Base-by-base conservation (phyloP, 495 filamentous ascomycete species). In the Neurospora tetrasperma region DNA sequence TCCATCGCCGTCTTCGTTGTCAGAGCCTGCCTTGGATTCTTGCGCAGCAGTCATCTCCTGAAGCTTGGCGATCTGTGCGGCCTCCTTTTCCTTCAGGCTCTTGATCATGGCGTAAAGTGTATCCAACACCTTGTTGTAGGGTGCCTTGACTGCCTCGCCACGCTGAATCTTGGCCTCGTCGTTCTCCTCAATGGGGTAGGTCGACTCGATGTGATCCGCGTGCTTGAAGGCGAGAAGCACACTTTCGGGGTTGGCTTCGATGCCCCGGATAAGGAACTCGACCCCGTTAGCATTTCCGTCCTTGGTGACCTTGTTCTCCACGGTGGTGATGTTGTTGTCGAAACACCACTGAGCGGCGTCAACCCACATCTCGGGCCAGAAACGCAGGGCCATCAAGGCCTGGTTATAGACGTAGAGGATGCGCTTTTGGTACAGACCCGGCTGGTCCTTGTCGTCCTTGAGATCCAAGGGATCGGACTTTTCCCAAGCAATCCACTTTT, bases 331-430 rank as follows among this genome's bases (percentile, higher is more conserved):
- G 70, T 88, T 88, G 78, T 97, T 94, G 69, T 89, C 84, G 78
- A 94, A 92, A 82, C 94, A 97, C 85, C 94, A 99, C 72, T 97
- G 92, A 14, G 94, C 92, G 3, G 94, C 96, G 69, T 97, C 94
- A 75, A 92, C 95, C 96, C 96, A 99, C 74, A 98, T 89, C 79
- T 95, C 92, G 3, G 96, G 96, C 86, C 94, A 92, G 78, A 97
- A 99, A 71, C 93, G 87, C 73, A 99, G 83, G 10, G 94, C 91
- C 94, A 98, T 98, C 44, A 96, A 84, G 40, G 96, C 92, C 79
- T 97, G 95, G 82, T 94, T 95, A 84, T 96, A 98, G 73, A 92
- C 91, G 81, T 94, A 96, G 35, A 97, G 77, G 71, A 98, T 87
- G 31, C 96, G 91, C 71, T 88, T 84, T 74, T 90, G 90, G 82